phyloP scores from a whole-genome alignment of 192 early-diverging fungal genomes.

The Coemansia sp. region DNA sequence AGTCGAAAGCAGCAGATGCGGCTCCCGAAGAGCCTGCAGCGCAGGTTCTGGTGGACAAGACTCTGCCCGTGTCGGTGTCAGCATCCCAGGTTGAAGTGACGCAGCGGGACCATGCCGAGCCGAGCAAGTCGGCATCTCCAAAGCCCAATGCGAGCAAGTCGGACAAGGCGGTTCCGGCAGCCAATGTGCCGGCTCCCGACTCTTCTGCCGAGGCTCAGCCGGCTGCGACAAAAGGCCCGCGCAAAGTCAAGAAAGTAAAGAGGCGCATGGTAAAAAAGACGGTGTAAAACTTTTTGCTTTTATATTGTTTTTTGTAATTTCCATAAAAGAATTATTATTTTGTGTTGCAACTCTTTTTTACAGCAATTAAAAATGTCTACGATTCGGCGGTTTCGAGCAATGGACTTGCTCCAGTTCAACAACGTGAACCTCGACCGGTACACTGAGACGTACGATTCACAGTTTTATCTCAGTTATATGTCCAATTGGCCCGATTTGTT shows the following conservation, averaged over 20 bases:
- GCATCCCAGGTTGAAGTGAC: not conserved
- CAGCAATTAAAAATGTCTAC: slow-evolving; percentile 32
- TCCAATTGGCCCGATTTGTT: slow-evolving; percentile 94
- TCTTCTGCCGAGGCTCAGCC: not conserved
- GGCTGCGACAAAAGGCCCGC: slow-evolving; percentile 25
- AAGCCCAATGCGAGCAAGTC: slow-evolving; percentile 11
- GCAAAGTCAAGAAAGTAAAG: slow-evolving; percentile 47
- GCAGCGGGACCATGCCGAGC: slow-evolving; percentile 15
- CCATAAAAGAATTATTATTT: not conserved
- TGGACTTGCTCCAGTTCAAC: slow-evolving; percentile 94
- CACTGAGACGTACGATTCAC: slow-evolving; percentile 95
- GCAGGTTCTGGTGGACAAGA: slow-evolving; percentile 12
- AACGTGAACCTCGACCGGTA: slow-evolving; percentile 92
- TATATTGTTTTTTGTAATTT: slow-evolving; percentile 8
- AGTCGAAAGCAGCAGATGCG: slow-evolving; percentile 2
- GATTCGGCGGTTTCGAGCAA: slow-evolving; percentile 70
- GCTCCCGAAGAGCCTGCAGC: slow-evolving; percentile 15
- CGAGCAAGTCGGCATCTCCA: slow-evolving; percentile 9
- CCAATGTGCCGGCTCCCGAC: slow-evolving; percentile 16
- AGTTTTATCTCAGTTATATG: slow-evolving; percentile 91
- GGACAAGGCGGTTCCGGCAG: slow-evolving; percentile 15
- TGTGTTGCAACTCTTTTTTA: not conserved
- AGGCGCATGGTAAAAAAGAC: slow-evolving; percentile 43
- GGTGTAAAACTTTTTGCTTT: not conserved
- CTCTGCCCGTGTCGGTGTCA: slow-evolving; percentile 5